Base-by-base conservation (phyloP, 495 filamentous ascomycete species). In the Parachaetomium inaequale region DNA sequence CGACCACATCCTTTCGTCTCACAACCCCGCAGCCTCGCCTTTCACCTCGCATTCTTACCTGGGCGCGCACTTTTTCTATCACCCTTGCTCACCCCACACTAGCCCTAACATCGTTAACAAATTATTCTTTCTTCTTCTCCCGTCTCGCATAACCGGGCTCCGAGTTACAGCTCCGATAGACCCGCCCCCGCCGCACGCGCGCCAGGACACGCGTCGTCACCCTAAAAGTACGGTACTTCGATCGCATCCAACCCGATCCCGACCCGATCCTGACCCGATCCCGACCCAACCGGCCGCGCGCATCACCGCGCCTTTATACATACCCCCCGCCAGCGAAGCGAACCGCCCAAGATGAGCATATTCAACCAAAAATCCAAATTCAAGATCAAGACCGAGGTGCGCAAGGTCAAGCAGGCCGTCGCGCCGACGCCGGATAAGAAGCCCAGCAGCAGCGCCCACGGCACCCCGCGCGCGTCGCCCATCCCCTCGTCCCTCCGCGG, bases 341-440 rank as follows among this genome's bases (percentile, higher is more conserved):
- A 4, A 46, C 40, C 2, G 17, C n/a, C n/a, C 21, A 42, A 17
- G 14, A 73, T 73, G 71, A 72, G 69, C 52, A 73, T 73, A 55
- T 70, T 73, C 64, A 73, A 72, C 63, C 69, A 73, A 65, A 74
- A 73, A 62, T 74, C 72, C 34, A 74, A 73, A 61, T 73, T 72
- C 67, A 68, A 68, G 55, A 60, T 71, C 60, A 69, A 72, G 43
- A 68, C 70, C 61, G 68, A 71, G 36, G 61, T 72, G 36, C 66
- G 65, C 58, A 66, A 66, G 26, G 64, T 74, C 28, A 66, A 66
- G 32, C 62, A 71, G 38, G 63, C 66, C 32, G 68, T 73, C 61
- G 66, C 55, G 29, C 60, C 62, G 38, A 43, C 38, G 19, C 63
- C 69, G 8, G 55, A 45, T 8, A 62, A 58, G 43, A 68, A 63